A percentile compares a stretch with the other conserved stretches of the same genome.
phyloP scores from a whole-genome alignment of 2,329 filamentous ascomycete genomes.

The Colletotrichum spinosum region DNA sequence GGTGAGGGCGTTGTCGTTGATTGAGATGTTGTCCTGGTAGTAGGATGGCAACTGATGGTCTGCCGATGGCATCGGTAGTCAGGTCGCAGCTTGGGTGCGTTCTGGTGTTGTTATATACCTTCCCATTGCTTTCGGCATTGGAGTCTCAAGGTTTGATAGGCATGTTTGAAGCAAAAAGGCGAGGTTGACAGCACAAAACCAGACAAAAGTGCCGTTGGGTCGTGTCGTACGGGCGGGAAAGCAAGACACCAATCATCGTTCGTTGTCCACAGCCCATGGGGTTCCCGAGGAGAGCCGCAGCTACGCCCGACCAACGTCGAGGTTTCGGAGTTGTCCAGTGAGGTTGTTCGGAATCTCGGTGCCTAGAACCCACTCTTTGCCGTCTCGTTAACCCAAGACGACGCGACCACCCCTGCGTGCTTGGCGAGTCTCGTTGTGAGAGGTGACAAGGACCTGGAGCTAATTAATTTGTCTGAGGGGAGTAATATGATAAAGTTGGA shows the following conservation, averaged over 20 bases:
- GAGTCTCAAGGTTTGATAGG: not conserved
- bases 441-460: too few species aligned
- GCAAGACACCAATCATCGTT: not conserved
- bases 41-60: not conserved
- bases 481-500: not conserved
- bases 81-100: conserved; percentile 41
- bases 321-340: conserved; percentile 7
- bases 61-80: conserved; percentile 17
- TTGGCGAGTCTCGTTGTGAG: too few species aligned
- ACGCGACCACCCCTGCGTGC: not conserved
- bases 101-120: conserved; percentile 8
- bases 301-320: not conserved
- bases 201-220: not conserved
- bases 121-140: too few species aligned
- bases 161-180: too few species aligned
- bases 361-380: conserved; percentile 23
- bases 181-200: too few species aligned
- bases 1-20: conserved; percentile 14
- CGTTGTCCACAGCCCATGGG: not conserved
- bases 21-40: conserved; percentile 3
- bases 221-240: too few species aligned
- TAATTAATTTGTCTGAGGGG: too few species aligned
- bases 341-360: conserved; percentile 29
- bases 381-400: not conserved
- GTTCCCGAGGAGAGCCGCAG: conserved; percentile 7